Conservation (phyloP, 768 basidiomycete species). For the Mycena olivaceomarginata region DNA sequence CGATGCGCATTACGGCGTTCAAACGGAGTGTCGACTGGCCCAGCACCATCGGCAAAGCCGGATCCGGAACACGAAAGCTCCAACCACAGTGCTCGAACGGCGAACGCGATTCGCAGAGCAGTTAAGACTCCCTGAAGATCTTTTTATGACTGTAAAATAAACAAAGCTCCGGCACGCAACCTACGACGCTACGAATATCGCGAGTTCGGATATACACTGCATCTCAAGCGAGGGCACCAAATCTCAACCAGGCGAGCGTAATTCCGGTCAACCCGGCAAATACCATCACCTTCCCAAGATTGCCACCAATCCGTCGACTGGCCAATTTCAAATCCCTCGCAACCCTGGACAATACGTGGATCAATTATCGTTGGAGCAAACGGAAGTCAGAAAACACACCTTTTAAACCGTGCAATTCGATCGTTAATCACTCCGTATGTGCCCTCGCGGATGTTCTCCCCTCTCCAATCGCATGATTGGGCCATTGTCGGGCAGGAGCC, state of each 20-base stretch:
- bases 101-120: not conserved
- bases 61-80: slow-evolving; percentile 1
- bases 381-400: slow-evolving; percentile 8
- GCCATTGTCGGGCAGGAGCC: slow-evolving; percentile 66
- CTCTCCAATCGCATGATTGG: slow-evolving; percentile 67
- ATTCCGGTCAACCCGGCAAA: slow-evolving; percentile 20
- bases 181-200: slow-evolving; percentile 16
- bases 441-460: slow-evolving; percentile 68
- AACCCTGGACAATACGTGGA: slow-evolving; percentile 1
- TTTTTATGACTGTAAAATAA: slow-evolving; percentile 20
- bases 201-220: slow-evolving; percentile 17
- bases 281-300: slow-evolving; percentile 18
- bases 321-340: slow-evolving; percentile 1
- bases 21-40: not conserved
- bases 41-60: not conserved
- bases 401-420: slow-evolving; percentile 43
- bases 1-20: not conserved
- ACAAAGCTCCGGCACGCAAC: slow-evolving; percentile 12
- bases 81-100: not conserved
- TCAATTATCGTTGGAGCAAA: slow-evolving; percentile 5
- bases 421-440: slow-evolving; percentile 73
- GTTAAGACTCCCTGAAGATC: not conserved
- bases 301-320: slow-evolving; percentile 7
- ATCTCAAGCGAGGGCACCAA: slow-evolving; percentile 20
- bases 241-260: slow-evolving; percentile 21